A percentile compares a stretch with the other conserved stretches of the same genome.
Conservation (phyloP, 1,139 yeast species). For the Blastobotrys indianensis region DNA sequence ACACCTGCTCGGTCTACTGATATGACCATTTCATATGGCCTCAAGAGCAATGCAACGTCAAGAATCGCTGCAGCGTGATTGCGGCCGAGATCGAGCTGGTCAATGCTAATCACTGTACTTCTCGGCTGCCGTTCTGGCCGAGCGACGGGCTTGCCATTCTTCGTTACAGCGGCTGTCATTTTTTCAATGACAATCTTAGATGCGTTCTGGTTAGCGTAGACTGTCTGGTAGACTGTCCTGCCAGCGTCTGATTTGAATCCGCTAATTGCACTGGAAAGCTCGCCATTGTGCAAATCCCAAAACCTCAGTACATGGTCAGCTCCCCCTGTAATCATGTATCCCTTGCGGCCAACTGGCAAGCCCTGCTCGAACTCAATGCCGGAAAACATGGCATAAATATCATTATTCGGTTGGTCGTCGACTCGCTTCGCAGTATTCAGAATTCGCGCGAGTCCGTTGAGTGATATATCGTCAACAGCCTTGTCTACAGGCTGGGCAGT, state of each 20-base stretch:
- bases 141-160: slow-evolving; percentile 20
- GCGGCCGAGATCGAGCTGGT: slow-evolving; percentile 35
- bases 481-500: slow-evolving; percentile 1
- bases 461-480: neutral
- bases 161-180: slow-evolving; percentile 26
- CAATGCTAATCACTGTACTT: slow-evolving; percentile 34
- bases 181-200: slow-evolving; percentile 27
- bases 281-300: slow-evolving; percentile 45
- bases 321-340: slow-evolving; percentile 36
- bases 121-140: slow-evolving; percentile 27
- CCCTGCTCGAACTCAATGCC: slow-evolving; percentile 26
- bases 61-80: slow-evolving; percentile 48
- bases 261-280: slow-evolving; percentile 37
- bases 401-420: slow-evolving; percentile 5
- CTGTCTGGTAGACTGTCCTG: slow-evolving; percentile 32
- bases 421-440: neutral
- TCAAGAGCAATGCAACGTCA: slow-evolving; percentile 42
- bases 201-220: slow-evolving; percentile 32
- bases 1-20: slow-evolving; percentile 60
- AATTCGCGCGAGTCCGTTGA: neutral
- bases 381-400: slow-evolving; percentile 24
- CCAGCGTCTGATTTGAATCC: slow-evolving; percentile 28
- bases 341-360: slow-evolving; percentile 17
- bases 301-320: slow-evolving; percentile 38
- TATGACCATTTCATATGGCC: slow-evolving; percentile 57